Percentiles rank a stretch among this genome's conserved stretches.
Conservation (phyloP, 352 stramenopile genomes). For the Phytophthora podocarpi region DNA sequence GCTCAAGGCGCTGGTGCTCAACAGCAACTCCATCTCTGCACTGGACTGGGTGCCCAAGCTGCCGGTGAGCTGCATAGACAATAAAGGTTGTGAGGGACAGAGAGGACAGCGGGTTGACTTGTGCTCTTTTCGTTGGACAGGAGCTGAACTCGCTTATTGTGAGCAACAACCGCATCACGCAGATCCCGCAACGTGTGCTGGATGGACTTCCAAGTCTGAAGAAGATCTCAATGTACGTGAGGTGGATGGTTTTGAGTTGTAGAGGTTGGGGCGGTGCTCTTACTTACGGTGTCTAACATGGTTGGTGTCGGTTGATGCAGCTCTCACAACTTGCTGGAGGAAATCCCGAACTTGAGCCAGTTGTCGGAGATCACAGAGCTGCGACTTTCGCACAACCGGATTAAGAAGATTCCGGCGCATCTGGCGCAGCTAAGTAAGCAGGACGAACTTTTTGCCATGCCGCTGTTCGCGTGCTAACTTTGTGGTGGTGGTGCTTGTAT, state of each 20-base stretch:
- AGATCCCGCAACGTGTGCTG: conserved; percentile 64
- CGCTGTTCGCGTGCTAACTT: not conserved
- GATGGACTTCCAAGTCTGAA: conserved; percentile 73
- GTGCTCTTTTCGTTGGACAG: conserved; percentile 14
- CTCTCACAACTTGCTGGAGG: conserved; percentile 79
- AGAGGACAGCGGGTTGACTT: conserved; percentile 1
- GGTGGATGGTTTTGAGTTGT: not conserved
- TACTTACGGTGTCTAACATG: conserved; percentile 3
- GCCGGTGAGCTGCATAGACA: conserved; percentile 24
- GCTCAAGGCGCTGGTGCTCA: conserved; percentile 85
- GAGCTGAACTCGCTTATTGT: conserved; percentile 88
- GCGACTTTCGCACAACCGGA: conserved; percentile 81
- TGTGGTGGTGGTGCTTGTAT: conserved; percentile 7
- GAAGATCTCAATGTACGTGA: conserved; percentile 84
- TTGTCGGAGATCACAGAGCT: conserved; percentile 77
- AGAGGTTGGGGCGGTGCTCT: not conserved
- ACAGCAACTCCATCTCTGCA: conserved; percentile 83
- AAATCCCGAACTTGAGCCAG: conserved; percentile 70
- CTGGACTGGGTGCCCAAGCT: conserved; percentile 86
- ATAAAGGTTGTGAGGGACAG: no score
- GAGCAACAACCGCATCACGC: conserved; percentile 81
- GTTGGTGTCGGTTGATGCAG: conserved; percentile 31
- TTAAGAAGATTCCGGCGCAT: conserved; percentile 67
- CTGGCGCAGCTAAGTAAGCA: conserved; percentile 71
- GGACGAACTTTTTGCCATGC: not conserved